A percentile compares a stretch with the other conserved stretches of the same genome.
phyloP scores from a whole-genome alignment of 1,284 basidiomycete genomes.

The Sporisorium graminicola region DNA sequence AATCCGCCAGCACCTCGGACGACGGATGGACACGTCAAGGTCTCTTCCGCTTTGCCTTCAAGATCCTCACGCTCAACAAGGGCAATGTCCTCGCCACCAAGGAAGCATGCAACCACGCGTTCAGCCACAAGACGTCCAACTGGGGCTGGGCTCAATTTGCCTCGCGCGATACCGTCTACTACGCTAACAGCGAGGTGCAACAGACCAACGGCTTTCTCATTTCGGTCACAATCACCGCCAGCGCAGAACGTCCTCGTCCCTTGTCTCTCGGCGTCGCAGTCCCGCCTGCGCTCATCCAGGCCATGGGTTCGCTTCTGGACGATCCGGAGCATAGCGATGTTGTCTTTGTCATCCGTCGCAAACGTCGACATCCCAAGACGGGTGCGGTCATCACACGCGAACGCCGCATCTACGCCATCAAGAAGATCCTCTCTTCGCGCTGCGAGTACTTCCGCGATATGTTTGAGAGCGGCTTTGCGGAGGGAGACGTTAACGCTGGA shows the following conservation, averaged over 20 bases:
- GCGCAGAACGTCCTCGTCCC: conserved; percentile 75
- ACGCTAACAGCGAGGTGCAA: conserved; percentile 75
- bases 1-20: conserved; percentile 67
- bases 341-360: conserved; percentile 54
- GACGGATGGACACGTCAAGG: conserved; percentile 85
- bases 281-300: conserved; percentile 77
- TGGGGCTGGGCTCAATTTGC: conserved; percentile 77
- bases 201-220: conserved; percentile 78
- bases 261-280: conserved; percentile 74
- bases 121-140: conserved; percentile 78
- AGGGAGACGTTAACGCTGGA: conserved; percentile 59
- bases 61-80: conserved; percentile 75
- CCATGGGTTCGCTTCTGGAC: conserved; percentile 80
- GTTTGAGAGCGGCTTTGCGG: conserved; percentile 65
- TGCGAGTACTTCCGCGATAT: conserved; percentile 70
- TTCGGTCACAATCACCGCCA: conserved; percentile 81
- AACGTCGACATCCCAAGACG: conserved; percentile 32
- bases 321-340: conserved; percentile 78
- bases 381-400: conserved; percentile 45
- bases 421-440: conserved; percentile 69
- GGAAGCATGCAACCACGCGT: conserved; percentile 85
- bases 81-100: conserved; percentile 70
- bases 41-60: conserved; percentile 84
- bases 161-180: conserved; percentile 80
- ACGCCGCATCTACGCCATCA: conserved; percentile 69